A percentile compares a stretch with the other conserved stretches of the same genome.
Conservation (phyloP, 306 rosid species). For the Echinosophora koreensis region DNA sequence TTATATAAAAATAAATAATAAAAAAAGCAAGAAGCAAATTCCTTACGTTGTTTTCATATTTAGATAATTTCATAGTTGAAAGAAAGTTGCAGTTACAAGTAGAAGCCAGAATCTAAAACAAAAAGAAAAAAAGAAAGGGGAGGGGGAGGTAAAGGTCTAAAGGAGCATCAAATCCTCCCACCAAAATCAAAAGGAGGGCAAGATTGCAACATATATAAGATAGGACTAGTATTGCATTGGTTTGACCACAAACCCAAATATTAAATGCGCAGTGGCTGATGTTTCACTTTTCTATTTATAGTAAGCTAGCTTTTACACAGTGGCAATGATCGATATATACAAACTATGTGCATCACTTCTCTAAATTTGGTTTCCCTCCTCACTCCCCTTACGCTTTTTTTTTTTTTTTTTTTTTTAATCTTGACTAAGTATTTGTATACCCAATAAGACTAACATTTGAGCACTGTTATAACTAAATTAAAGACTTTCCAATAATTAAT, state of each 20-base stretch:
- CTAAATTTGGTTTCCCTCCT: not conserved
- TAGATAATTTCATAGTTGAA: not conserved
- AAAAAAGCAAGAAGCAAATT: not conserved
- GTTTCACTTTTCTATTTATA: conserved; percentile 43
- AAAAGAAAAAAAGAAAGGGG: not conserved
- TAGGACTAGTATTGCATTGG: not conserved
- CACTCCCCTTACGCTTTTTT: too few relatives aligned
- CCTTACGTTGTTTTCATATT: not conserved
- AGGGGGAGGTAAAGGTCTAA: not conserved
- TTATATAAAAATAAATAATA: too few relatives aligned
- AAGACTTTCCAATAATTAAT: too few relatives aligned
- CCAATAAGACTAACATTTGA: too few relatives aligned
- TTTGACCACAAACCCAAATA: conserved; percentile 49
- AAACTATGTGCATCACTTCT: not conserved
- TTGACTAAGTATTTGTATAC: too few relatives aligned
- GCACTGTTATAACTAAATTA: too few relatives aligned
- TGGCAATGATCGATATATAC: conserved; percentile 6
- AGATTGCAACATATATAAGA: not conserved
- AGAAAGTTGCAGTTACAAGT: not conserved
- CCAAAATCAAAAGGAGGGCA: conserved; percentile 26
- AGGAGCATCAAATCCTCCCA: conserved; percentile 52
- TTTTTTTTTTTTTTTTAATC: too few relatives aligned
- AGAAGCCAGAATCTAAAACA: not conserved
- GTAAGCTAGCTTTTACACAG: conserved; percentile 30
- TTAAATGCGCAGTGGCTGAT: conserved; percentile 48